phyloP scores from a whole-genome alignment of 257 asterid species.

The Schizonepeta tenuifolia region DNA sequence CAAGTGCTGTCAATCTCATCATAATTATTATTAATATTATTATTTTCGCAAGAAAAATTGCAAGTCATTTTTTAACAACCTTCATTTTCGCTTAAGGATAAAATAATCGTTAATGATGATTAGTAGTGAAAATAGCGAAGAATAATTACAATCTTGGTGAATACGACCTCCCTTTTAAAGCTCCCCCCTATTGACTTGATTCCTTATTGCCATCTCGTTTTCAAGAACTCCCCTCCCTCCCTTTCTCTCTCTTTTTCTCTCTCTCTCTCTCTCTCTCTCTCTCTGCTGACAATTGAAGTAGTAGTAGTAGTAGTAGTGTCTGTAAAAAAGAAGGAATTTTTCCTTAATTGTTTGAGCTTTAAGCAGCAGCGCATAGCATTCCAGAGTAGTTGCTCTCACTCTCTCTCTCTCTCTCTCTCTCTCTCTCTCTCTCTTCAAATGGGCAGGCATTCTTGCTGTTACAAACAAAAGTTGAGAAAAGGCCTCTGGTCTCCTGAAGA shows the following conservation, averaged over 20 bases:
- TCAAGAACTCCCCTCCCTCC: slow-evolving; percentile 33
- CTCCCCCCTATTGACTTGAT: slow-evolving; percentile 46
- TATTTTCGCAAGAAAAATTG: slow-evolving; percentile 29
- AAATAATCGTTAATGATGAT: slow-evolving; percentile 20
- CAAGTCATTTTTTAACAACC: slow-evolving; percentile 37
- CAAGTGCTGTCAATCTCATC: slow-evolving; percentile 81
- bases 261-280: not conserved
- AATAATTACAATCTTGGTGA: slow-evolving; percentile 41
- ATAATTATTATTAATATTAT: slow-evolving; percentile 33
- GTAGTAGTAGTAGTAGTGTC: not conserved
- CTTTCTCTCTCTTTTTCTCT: not conserved
- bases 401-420: not conserved
- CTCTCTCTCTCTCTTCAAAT: slow-evolving; percentile 34
- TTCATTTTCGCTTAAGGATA: slow-evolving; percentile 28
- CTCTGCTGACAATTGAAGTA: slow-evolving; percentile 31
- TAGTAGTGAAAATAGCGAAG: slow-evolving; percentile 8
- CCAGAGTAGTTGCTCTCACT: slow-evolving; percentile 23
- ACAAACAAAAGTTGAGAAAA: slow-evolving; percentile 84
- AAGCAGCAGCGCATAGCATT: slow-evolving; percentile 29
- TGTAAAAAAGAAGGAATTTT: slow-evolving; percentile 16
- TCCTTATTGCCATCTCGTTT: slow-evolving; percentile 54
- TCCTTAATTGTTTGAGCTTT: slow-evolving; percentile 10
- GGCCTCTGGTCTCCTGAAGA: slow-evolving; percentile 99
- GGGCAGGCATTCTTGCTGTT: slow-evolving; percentile 97
- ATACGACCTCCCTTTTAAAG: slow-evolving; percentile 60